Base-by-base conservation (phyloP, 192 early-diverging fungal species). In the Ambispora gerdemannii region DNA sequence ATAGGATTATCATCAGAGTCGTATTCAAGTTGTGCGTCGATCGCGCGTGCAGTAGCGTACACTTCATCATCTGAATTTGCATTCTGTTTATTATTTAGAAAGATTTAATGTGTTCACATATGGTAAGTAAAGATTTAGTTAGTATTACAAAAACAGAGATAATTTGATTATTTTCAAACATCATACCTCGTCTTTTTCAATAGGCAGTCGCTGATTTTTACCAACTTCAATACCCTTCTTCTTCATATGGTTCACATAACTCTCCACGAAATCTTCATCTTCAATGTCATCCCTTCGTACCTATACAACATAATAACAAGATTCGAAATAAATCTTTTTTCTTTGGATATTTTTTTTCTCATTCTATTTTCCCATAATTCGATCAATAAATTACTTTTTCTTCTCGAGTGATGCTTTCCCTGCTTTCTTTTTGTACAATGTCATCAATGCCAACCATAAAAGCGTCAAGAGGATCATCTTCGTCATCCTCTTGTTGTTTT, bases 31-130 rank as follows among this genome's bases (percentile, higher is more conserved):
- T 77, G 75, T 13, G 75, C 82, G 50, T 86, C 88, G 20, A 92
- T 73, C 28, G 89, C 90, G 11, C 83, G 75, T 3, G 91, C 92
- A 20, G 92, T 87, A 3, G 89, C 87, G 76, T 93, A 93, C 1
- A 93, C 92, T 75, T 92, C 91, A 65, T 92, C 92, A 68, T 93
- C 92, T 50, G 89, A 91, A 74, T 92, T 87, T 6, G 75, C 83
- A 56, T 89, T 76, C 80, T 80, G 75, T 10, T 61, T 61, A 13
- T n/a, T 27, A 56, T 7, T 24, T 56, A 56, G 27, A 56, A n/a
- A n/a, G n/a, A n/a, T n/a, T n/a, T n/a, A n/a, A n/a, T n/a, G n/a
- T n/a, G n/a, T n/a, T n/a, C n/a, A n/a, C n/a, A n/a, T n/a, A n/a
- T n/a, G n/a, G n/a, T n/a, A n/a, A n/a, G n/a, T n/a, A n/a, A n/a